phyloP scores from a whole-genome alignment of 2,329 filamentous ascomycete species.

The Neopestalotiopsis clavispora region DNA sequence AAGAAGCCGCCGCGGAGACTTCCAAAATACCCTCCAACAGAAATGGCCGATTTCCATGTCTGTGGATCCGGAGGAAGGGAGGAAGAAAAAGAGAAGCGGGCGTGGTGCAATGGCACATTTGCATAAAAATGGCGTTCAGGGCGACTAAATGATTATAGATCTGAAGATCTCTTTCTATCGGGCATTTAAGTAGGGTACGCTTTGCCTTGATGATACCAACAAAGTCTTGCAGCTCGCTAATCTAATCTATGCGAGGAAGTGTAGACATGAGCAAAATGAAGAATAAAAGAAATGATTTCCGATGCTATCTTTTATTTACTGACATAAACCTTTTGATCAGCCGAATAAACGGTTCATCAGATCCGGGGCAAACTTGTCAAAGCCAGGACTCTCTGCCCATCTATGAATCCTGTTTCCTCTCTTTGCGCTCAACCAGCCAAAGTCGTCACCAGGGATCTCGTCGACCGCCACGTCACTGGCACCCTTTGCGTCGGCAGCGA shows the following conservation, averaged over 20 bases:
- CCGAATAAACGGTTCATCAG: conserved; percentile 71
- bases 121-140: conserved; percentile 21
- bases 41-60: neutral
- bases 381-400: conserved; percentile 72
- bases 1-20: neutral
- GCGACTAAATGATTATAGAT: neutral
- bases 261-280: neutral
- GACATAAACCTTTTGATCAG: conserved; percentile 27
- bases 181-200: conserved; percentile 35
- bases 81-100: neutral
- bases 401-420: conserved; percentile 83
- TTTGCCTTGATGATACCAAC: conserved; percentile 38
- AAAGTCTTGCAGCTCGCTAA: conserved; percentile 31
- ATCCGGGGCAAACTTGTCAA: conserved; percentile 67
- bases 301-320: neutral
- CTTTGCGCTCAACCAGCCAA: conserved; percentile 73
- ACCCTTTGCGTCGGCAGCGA: conserved; percentile 46
- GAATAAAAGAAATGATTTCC: neutral
- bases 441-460: conserved; percentile 71
- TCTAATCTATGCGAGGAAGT: conserved; percentile 21
- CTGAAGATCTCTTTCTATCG: conserved; percentile 15
- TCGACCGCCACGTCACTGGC: conserved; percentile 52
- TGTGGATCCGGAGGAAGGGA: no score
- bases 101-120: conserved; percentile 11
- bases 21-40: neutral